Base-by-base conservation (phyloP, 352 stramenopile species). In the Pythium phragmiticola region DNA sequence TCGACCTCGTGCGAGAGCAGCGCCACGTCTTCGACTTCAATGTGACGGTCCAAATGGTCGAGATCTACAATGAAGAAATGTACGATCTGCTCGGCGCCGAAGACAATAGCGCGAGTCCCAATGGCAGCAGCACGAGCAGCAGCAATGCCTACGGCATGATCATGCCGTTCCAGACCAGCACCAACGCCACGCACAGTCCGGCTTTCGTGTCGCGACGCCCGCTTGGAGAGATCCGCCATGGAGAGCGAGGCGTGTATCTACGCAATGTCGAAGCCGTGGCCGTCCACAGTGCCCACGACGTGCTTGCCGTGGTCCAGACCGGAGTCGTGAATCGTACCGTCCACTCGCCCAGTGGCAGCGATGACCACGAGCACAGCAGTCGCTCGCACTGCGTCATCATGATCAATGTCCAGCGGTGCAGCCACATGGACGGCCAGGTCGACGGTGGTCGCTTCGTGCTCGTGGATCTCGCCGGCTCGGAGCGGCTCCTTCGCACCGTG, bases 21-120 rank as follows among this genome's bases (percentile, higher is more conserved):
- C 45, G 69, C 30, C 65, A 80, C 19, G 60, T 84, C 13, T 86
- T 76, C 46, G 77, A 75, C 42, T 87, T 88, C 42, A 47, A 47
- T 4, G 70, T 90, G 9, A 60, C 67, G 16, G 39, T 91, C 43
- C 77, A 89, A 65, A 78, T 92, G 55, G 81, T 95, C 21, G 83
- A 95, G 69, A 80, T 95, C 53, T 93, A 95, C 72, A 95, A 95
- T 60, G 87, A 95, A 60, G 86, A 95, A 52, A 77, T 94, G 50
- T 88, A 87, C 39, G 87, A 95, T 46, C 62, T 95, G 19, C 61
- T 95, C 3, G 21, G 71, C 13, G 19, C 47, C 49, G 33, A 39
- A 41, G 19, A 60, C 39, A 30, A 50, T 28, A 41, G 7, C 12
- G 33, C 14, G 36, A 57, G 41, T 19, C 21, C 42, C 2, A 37